A percentile compares a stretch with the other conserved stretches of the same genome.
Conservation (phyloP, 192 early-diverging fungal genomes). For the Allomyces arbusculus region DNA sequence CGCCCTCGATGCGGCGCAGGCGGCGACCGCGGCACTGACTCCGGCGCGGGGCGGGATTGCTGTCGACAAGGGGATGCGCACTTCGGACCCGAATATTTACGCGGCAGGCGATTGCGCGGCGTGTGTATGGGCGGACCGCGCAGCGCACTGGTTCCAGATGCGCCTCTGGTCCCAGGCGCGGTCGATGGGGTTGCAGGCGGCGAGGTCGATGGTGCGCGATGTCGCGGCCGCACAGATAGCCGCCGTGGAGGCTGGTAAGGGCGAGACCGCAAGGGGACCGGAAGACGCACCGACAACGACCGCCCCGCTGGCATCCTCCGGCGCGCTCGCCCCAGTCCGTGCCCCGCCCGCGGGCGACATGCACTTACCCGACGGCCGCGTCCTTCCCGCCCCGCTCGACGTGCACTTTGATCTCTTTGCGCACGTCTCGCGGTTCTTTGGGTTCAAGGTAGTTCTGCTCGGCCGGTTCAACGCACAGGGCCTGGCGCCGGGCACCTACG, state of each 20-base stretch:
- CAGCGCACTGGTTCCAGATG: not conserved
- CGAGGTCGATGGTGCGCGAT: not conserved
- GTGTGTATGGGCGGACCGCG: not conserved
- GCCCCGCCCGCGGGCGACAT: too few relatives aligned
- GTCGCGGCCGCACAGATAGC: too few relatives aligned
- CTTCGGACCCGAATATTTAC: not conserved
- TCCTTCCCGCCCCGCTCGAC: not conserved
- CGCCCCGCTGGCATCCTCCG: too few relatives aligned
- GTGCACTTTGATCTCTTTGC: not conserved
- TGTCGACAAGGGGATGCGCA: not conserved
- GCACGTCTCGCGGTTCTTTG: not conserved
- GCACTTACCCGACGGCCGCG: too few relatives aligned
- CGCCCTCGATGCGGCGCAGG: not conserved
- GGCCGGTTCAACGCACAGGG: not conserved
- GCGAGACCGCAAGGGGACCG: too few relatives aligned
- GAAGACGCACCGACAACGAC: too few relatives aligned
- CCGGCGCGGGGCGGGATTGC: not conserved
- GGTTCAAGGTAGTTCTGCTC: not conserved
- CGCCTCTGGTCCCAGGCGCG: not conserved
- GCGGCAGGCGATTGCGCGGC: not conserved
- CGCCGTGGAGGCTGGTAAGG: too few relatives aligned
- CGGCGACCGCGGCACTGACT: not conserved
- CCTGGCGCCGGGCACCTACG: not conserved
- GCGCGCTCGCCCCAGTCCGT: too few relatives aligned
- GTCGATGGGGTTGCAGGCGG: not conserved